A percentile compares a stretch with the other conserved stretches of the same genome.
Conservation (phyloP, 139 green algal species). For the Picochlorum sp. region DNA sequence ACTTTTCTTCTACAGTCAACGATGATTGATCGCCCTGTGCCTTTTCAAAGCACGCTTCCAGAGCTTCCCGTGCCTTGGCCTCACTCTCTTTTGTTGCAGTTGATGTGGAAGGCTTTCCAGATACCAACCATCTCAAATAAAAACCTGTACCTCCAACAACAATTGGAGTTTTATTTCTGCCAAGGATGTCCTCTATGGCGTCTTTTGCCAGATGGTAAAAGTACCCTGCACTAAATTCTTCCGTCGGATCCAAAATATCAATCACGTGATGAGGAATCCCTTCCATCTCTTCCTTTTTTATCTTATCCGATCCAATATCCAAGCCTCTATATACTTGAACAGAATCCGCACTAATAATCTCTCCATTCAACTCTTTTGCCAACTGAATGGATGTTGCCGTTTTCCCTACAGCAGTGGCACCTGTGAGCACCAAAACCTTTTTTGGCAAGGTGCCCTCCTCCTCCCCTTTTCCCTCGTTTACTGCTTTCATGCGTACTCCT, state of each 20-base stretch:
- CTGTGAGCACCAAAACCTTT: constrained; percentile 80
- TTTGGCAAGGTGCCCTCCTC: background rate
- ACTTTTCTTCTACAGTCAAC: constrained; percentile 45
- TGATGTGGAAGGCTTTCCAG: constrained; percentile 61
- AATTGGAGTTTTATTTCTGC: constrained; percentile 52
- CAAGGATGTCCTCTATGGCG: constrained; percentile 63
- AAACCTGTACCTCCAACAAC: constrained; percentile 90
- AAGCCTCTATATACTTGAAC: constrained; percentile 87
- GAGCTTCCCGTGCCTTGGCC: constrained; percentile 19
- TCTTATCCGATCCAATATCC: constrained; percentile 89
- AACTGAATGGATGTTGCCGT: constrained; percentile 69
- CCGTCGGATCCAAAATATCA: constrained; percentile 57
- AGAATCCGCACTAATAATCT: constrained; percentile 92
- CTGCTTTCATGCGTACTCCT: background rate
- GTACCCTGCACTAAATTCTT: constrained; percentile 82
- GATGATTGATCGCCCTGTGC: too few species aligned
- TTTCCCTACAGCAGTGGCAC: constrained; percentile 89
- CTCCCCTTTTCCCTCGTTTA: background rate
- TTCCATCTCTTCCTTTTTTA: constrained; percentile 32
- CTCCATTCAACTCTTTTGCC: constrained; percentile 65
- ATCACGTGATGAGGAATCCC: constrained; percentile 90
- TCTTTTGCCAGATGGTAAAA: constrained; percentile 61
- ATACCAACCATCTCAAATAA: constrained; percentile 85
- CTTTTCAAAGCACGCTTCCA: constrained; percentile 28
- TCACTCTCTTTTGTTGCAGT: constrained; percentile 34